These are phyloP conservation scores for Scheffersomyces insectosa DNA, from an alignment of 1,139 yeast species.

Conservation along the genomic window DNA sequence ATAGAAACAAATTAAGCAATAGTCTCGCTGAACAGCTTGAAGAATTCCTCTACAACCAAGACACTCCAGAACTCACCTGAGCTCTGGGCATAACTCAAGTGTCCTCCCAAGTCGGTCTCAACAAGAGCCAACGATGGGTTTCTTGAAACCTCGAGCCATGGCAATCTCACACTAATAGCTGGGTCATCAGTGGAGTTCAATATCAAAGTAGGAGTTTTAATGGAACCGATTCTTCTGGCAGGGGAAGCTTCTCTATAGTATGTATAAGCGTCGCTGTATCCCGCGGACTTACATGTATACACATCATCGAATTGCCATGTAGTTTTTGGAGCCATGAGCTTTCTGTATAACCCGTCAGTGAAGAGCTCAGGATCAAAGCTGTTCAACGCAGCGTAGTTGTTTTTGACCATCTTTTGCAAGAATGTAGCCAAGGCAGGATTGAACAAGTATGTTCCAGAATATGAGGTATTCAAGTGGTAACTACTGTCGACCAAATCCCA, in stretches of 20 bases:
- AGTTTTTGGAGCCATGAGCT: conserved; percentile 31
- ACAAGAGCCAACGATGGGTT: conserved; percentile 39
- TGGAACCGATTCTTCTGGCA: conserved; percentile 50
- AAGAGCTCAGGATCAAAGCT: conserved; percentile 33
- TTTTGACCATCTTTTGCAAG: conserved; percentile 59
- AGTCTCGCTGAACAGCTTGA: conserved; percentile 49
- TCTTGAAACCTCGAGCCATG: conserved; percentile 23
- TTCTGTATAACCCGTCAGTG: conserved; percentile 32
- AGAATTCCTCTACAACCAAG: conserved; percentile 60
- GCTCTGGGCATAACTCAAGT: conserved; percentile 56
- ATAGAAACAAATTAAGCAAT: conserved; percentile 1
- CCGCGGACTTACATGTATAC: conserved; percentile 72
- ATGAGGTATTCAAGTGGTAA: conserved; percentile 49
- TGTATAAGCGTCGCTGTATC: conserved; percentile 65
- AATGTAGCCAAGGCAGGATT: conserved; percentile 67
- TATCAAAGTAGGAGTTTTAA: conserved; percentile 68
- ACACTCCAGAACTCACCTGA: conserved; percentile 76
- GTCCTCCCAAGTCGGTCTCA: conserved; percentile 59
- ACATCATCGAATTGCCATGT: conserved; percentile 66
- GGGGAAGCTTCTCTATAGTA: conserved; percentile 77
- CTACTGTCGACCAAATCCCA: conserved; percentile 39
- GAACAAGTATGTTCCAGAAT: conserved; percentile 64
- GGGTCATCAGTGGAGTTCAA: conserved; percentile 84
- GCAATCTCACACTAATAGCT: conserved; percentile 56
- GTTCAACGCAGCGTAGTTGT: conserved; percentile 58